These are phyloP conservation scores for Misopates orontium DNA, from an alignment of 257 asterid species.

Conservation along the genomic window DNA sequence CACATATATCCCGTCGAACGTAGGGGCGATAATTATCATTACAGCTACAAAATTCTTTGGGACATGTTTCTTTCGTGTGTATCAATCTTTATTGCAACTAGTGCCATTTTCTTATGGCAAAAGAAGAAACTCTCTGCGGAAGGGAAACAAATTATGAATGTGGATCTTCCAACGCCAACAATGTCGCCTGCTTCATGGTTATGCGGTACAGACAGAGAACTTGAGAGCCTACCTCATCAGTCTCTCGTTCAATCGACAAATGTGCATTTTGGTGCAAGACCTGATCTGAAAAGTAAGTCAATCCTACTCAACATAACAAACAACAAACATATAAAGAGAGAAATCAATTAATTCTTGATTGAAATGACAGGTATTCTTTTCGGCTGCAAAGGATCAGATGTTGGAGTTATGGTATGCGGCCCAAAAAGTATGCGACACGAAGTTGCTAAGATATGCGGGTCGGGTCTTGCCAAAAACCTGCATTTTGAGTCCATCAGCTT, in stretches of 20 bases:
- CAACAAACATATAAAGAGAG: too few species aligned
- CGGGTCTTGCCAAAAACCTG: constrained; percentile 25
- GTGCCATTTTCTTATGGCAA: constrained; percentile 23
- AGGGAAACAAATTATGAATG: constrained; percentile 19
- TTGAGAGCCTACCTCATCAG: constrained; percentile 32
- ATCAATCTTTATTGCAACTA: constrained; percentile 11
- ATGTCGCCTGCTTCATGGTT: constrained; percentile 14
- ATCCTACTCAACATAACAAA: neutral
- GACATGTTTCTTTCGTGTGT: constrained; percentile 27
- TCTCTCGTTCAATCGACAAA: constrained; percentile 22
- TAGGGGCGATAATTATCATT: constrained; percentile 3
- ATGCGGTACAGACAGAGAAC: constrained; percentile 21
- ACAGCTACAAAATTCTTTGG: neutral
- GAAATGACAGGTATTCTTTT: constrained; percentile 27
- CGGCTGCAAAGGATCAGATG: constrained; percentile 25
- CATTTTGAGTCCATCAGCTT: constrained; percentile 42
- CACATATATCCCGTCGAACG: constrained; percentile 37
- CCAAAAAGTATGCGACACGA: constrained; percentile 31
- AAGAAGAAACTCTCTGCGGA: constrained; percentile 17
- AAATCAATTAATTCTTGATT: neutral
- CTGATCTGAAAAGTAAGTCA: constrained; percentile 33
- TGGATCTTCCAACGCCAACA: constrained; percentile 12
- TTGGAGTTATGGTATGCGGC: constrained; percentile 36
- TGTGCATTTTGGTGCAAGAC: constrained; percentile 36
- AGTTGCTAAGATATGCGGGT: constrained; percentile 33